Evolutionary conservation across 768 basidiomycete genomes (phyloP).

Genomic region (Trametes elegans): DNA sequence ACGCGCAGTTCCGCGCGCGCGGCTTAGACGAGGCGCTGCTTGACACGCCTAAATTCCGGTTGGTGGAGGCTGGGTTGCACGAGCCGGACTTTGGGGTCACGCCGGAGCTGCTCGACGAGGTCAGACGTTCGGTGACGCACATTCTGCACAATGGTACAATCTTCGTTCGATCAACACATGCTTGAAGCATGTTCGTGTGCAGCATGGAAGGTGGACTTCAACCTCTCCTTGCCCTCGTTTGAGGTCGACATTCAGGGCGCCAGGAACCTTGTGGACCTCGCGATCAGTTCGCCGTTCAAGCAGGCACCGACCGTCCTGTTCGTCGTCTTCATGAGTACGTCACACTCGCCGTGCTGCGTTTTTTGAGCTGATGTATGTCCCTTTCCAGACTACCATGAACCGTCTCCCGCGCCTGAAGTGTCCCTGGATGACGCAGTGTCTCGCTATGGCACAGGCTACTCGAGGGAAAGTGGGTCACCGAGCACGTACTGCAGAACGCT

Average conservation of each 20-base stretch:
- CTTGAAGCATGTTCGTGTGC: neutral
- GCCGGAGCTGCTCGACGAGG: slow-evolving; percentile 10
- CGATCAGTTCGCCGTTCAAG: slow-evolving; percentile 12
- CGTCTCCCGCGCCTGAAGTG: slow-evolving; percentile 4
- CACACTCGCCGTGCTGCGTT: too few relatives aligned
- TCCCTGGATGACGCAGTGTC: slow-evolving; percentile 4
- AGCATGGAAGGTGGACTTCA: slow-evolving; percentile 45
- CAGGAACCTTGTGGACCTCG: slow-evolving; percentile 18
- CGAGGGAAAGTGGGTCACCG: slow-evolving; percentile 33
- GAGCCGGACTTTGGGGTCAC: slow-evolving; percentile 19
- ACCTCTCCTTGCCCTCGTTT: slow-evolving; percentile 37
- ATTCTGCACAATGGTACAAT: slow-evolving; percentile 30
- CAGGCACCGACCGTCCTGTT: slow-evolving; percentile 1
- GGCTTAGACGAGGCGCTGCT: slow-evolving; percentile 33
- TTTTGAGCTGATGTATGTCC: neutral
- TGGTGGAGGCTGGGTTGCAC: slow-evolving; percentile 34
- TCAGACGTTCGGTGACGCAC: slow-evolving; percentile 13
- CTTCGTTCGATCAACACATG: too few relatives aligned
- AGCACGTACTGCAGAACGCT: slow-evolving; percentile 31
- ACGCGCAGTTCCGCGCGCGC: slow-evolving; percentile 26
- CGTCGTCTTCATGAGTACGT: slow-evolving; percentile 13
- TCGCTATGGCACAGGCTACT: slow-evolving; percentile 27
- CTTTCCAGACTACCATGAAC: slow-evolving; percentile 5
- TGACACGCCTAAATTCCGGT: slow-evolving; percentile 30
- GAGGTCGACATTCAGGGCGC: slow-evolving; percentile 33